phyloP scores from a whole-genome alignment of 768 basidiomycete genomes.

The Boletus sp. region DNA sequence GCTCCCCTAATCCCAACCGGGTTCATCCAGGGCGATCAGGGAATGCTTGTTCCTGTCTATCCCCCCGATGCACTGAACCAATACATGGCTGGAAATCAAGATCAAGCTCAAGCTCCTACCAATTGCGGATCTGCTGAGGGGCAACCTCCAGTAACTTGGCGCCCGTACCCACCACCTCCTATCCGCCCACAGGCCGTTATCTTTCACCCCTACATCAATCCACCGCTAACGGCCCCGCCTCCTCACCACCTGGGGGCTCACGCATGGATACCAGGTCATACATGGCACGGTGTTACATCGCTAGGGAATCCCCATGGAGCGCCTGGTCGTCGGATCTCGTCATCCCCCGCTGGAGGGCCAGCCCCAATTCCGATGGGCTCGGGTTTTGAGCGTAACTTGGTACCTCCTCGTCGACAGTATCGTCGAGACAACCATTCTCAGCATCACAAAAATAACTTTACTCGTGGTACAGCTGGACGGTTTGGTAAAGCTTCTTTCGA shows the following conservation, averaged over 20 bases:
- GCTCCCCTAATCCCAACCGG: constrained; percentile 64
- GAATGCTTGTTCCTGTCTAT: constrained; percentile 70
- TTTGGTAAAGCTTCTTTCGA: constrained; percentile 19
- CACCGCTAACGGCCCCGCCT: constrained; percentile 17
- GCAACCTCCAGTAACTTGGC: constrained; percentile 34
- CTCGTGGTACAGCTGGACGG: constrained; percentile 22
- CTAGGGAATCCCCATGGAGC: constrained; percentile 14
- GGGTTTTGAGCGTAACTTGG: constrained; percentile 20
- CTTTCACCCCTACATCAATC: constrained; percentile 30
- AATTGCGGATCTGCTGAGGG: constrained; percentile 26
- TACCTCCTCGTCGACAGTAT: constrained; percentile 32
- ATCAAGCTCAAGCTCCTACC: constrained; percentile 17
- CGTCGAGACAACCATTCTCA: constrained; percentile 32
- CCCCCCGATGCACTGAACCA: constrained; percentile 67
- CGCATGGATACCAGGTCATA: constrained; percentile 26
- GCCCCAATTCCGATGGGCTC: constrained; percentile 11
- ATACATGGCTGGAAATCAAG: constrained; percentile 55
- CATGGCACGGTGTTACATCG: constrained; percentile 23
- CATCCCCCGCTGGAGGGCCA: constrained; percentile 18
- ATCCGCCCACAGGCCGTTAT: constrained; percentile 32
- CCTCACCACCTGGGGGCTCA: constrained; percentile 21
- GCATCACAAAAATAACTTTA: constrained; percentile 25
- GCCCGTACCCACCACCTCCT: constrained; percentile 33
- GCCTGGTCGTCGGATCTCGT: constrained; percentile 15
- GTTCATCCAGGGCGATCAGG: constrained; percentile 72